Evolutionary conservation across 352 stramenopile genomes (phyloP).

Genomic region (Albugo candida): DNA sequence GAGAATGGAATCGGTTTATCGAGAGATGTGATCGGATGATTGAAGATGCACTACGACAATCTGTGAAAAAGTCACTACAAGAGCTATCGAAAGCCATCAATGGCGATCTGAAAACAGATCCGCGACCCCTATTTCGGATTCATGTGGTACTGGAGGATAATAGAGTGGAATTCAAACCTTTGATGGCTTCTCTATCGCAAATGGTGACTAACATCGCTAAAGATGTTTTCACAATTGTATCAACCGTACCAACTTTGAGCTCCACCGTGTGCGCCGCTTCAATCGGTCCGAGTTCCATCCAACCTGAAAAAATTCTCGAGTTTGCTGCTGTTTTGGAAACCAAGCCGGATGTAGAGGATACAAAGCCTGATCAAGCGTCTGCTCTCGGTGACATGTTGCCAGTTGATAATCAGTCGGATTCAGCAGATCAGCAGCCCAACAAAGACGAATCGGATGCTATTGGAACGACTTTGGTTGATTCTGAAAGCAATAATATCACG

Average conservation of each 20-base stretch:
- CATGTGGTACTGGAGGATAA: constrained; percentile 87
- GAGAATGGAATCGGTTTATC: constrained; percentile 84
- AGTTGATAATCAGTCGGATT: neutral
- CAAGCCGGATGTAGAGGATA: neutral
- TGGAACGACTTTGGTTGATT: neutral
- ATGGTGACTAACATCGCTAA: constrained; percentile 90
- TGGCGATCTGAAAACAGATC: constrained; percentile 80
- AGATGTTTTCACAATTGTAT: constrained; percentile 89
- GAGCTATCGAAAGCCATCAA: constrained; percentile 89
- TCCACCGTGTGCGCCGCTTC: neutral
- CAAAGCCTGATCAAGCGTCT: neutral
- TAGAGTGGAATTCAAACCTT: constrained; percentile 85
- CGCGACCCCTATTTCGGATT: constrained; percentile 82
- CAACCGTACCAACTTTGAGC: constrained; percentile 70
- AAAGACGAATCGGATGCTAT: neutral
- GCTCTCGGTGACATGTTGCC: neutral
- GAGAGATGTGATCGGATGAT: constrained; percentile 81
- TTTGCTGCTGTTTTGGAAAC: neutral
- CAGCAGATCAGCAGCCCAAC: neutral
- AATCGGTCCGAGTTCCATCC: constrained; percentile 19
- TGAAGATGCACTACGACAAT: constrained; percentile 78
- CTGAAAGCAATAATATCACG: neutral
- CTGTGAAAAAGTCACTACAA: constrained; percentile 88
- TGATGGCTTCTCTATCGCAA: constrained; percentile 87
- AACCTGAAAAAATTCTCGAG: constrained; percentile 4